phyloP scores from a whole-genome alignment of 2,329 filamentous ascomycete genomes.

The Orbilia quercus region DNA sequence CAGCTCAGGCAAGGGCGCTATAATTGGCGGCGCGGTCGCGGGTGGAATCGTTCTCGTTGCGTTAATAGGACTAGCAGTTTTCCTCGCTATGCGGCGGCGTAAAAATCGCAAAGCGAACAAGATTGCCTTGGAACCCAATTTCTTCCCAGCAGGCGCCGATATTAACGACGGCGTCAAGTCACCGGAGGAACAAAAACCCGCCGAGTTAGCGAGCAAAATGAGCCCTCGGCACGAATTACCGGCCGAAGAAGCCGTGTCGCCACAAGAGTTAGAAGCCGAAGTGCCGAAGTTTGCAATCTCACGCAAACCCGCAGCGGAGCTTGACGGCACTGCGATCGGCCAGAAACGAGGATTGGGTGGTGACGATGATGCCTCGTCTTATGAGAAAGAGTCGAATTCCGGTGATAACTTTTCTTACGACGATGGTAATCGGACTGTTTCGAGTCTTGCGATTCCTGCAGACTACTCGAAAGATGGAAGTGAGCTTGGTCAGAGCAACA shows the following conservation, averaged over 20 bases:
- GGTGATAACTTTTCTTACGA: background rate
- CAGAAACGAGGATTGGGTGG: background rate
- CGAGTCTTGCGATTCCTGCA: background rate
- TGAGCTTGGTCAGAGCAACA: background rate
- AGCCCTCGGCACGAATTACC: constrained; percentile 19
- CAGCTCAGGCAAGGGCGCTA: constrained; percentile 6
- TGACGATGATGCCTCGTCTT: constrained; percentile 3
- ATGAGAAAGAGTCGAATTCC: background rate
- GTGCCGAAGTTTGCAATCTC: background rate
- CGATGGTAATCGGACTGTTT: background rate
- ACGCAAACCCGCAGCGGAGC: constrained; percentile 4
- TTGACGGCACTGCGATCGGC: constrained; percentile 3
- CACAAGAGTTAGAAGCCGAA: constrained; percentile 25
- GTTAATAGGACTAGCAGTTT: background rate
- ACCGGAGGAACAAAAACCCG: constrained; percentile 8
- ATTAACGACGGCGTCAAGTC: constrained; percentile 9
- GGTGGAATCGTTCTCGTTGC: constrained; percentile 12
- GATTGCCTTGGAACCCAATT: constrained; percentile 10
- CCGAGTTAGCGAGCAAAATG: constrained; percentile 5
- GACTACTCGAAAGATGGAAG: background rate
- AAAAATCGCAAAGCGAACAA: constrained; percentile 11
- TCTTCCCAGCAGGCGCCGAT: constrained; percentile 16
- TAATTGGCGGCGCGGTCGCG: constrained; percentile 21
- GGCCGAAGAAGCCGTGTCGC: background rate
- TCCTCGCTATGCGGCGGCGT: background rate